Evolutionary conservation across 1,284 basidiomycete species (phyloP).

Genomic region (Cutaneotrichosporon sp.): DNA sequence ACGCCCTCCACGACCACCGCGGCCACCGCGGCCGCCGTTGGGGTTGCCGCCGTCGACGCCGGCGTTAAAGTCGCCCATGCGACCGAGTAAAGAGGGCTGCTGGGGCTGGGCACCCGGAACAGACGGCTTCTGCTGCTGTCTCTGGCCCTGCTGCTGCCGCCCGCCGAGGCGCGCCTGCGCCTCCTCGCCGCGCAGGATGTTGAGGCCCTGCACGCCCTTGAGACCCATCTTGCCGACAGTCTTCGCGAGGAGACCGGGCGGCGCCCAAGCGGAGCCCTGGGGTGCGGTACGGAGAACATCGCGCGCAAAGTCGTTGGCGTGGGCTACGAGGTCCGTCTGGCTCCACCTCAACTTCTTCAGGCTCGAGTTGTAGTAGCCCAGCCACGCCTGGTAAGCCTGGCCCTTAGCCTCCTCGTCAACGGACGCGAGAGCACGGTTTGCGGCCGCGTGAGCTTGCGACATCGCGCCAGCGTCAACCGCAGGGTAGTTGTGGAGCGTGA

Average conservation of each 20-base stretch:
- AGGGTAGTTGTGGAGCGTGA: slow-evolving; percentile 53
- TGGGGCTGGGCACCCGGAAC: background rate
- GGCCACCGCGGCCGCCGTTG: slow-evolving; percentile 10
- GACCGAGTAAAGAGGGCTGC: background rate
- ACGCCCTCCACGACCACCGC: slow-evolving; percentile 12
- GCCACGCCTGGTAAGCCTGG: slow-evolving; percentile 61
- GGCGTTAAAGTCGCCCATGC: background rate
- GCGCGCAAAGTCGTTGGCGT: slow-evolving; percentile 58
- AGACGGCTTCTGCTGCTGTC: background rate
- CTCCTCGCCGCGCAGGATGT: slow-evolving; percentile 30
- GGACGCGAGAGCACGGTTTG: slow-evolving; percentile 41
- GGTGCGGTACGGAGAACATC: slow-evolving; percentile 56
- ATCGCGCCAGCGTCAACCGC: slow-evolving; percentile 21
- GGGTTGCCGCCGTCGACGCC: background rate
- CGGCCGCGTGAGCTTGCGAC: slow-evolving; percentile 18
- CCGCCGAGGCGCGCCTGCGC: background rate
- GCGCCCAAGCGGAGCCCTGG: slow-evolving; percentile 34
- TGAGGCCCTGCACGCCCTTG: slow-evolving; percentile 56
- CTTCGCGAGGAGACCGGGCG: slow-evolving; percentile 58
- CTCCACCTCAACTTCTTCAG: slow-evolving; percentile 56
- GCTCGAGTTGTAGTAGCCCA: slow-evolving; percentile 64
- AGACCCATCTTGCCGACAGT: slow-evolving; percentile 66
- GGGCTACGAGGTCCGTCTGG: slow-evolving; percentile 55
- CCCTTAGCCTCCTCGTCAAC: slow-evolving; percentile 55
- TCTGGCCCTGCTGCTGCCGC: slow-evolving; percentile 6